Evolutionary conservation across 257 asterid species (phyloP), one percentile per base, ranked within the genome.

Genomic region (Cordia subcordata): DNA sequence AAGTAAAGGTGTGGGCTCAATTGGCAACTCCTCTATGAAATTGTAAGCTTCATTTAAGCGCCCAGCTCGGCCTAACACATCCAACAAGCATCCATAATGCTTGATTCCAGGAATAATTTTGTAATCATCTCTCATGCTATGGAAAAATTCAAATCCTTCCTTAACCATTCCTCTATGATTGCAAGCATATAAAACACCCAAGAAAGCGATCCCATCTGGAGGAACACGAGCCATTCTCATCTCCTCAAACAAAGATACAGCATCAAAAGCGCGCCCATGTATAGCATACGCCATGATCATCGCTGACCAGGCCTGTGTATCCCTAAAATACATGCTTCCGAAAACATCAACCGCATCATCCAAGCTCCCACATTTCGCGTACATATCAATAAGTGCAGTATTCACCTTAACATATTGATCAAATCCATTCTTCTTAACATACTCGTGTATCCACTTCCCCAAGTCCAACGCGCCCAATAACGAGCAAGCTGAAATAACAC

Each of bases 341-440:
- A 68, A 76, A 50, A 68, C 75, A 53, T 62, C 65, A 38, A 76
- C 58, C 5, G 79, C 75, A 65, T 68, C 66, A 23, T 58, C 47
- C 65, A 72, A 68, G 69, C 82, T 76, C 66, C 79, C 82, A 57
- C 78, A 72, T 57, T 76, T 76, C 17, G 82, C 78, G 62, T 72
- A 76, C 82, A 76, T 76, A 58, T 76, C 82, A 44, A 76, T 58
- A 13, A 76, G 76, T 13, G 76, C 64, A 14, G 82, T 76, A 53
- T 40, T 72, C 51, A 76, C 82, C 73, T 76, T 76, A 58, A 68
- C 62, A 22, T 57, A 68, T 47, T 14, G 68, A 76, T 72, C 63
- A 57, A 68, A 76, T 16, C 59, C 66, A 14, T 68, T 61, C 50
- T 72, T 68, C 60, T 72, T 72, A 44, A 65, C 73, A 37, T 61